Evolutionary conservation across 108 stramenopile species (phyloP), one percentile per base, ranked within the genome.

Genomic region (Cylindrotheca fusiformis): DNA sequence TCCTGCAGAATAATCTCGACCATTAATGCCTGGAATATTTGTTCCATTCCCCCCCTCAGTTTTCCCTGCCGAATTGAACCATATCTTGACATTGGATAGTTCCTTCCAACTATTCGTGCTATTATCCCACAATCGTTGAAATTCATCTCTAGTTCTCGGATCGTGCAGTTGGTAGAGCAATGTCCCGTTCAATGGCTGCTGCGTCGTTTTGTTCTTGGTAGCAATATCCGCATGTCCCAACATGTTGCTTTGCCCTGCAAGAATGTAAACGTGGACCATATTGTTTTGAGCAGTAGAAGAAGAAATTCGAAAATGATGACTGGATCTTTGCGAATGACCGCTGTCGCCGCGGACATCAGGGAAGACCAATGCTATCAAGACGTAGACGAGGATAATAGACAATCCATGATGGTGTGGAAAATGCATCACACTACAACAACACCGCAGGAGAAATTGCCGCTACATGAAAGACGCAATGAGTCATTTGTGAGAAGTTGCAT

Each of bases 241-340:
- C 81, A 76, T 82, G 55, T 82, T 82, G 41, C 61, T 64, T 52
- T 82, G 81, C 2, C 81, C 81, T 4, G 62, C 70, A 33, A 82
- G 55, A 18, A 82, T 8, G 52, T 65, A 79, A 14, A 82, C 74
- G 26, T 76, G 55, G 44, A 70, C 48, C 14, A 14, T 41, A n/a
- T n/a, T n/a, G n/a, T n/a, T n/a, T n/a, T n/a, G n/a, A n/a, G n/a
- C n/a, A n/a, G n/a, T n/a, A n/a, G n/a, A n/a, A n/a, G n/a, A n/a
- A n/a, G n/a, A n/a, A n/a, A n/a, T n/a, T n/a, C n/a, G n/a, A n/a
- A n/a, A n/a, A n/a, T n/a, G n/a, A n/a, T n/a, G n/a, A n/a, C n/a
- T n/a, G n/a, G n/a, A n/a, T n/a, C n/a, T n/a, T n/a, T n/a, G n/a
- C n/a, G n/a, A n/a, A n/a, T n/a, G n/a, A n/a, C n/a, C n/a, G n/a